Evolutionary conservation across 306 rosid species (phyloP).

Genomic region (Fragaria ananassa): DNA sequence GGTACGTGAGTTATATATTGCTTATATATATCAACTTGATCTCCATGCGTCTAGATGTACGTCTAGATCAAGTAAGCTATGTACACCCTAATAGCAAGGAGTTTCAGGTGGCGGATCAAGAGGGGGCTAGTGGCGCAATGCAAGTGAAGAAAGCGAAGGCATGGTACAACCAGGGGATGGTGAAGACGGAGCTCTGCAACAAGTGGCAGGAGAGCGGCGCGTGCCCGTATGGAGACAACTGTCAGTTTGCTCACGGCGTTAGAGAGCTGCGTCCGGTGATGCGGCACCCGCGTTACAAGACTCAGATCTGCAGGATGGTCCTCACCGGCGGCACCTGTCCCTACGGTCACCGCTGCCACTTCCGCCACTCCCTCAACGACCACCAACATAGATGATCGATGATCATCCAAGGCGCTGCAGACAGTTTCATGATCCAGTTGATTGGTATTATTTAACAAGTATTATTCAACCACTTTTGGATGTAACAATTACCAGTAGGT

Average conservation of each 20-base stretch:
- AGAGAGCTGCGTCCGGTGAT: slow-evolving; percentile 86
- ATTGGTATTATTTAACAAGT: neutral
- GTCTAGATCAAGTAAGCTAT: neutral
- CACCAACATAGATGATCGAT: slow-evolving; percentile 28
- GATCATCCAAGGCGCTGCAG: neutral
- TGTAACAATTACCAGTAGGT: neutral
- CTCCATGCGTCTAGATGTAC: neutral
- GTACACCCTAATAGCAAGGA: neutral
- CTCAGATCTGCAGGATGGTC: slow-evolving; percentile 89
- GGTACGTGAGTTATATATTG: neutral
- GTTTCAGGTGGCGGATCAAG: neutral
- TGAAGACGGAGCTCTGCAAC: slow-evolving; percentile 92
- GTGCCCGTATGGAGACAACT: slow-evolving; percentile 75
- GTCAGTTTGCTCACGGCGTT: slow-evolving; percentile 89
- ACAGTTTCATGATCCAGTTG: neutral
- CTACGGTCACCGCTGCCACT: slow-evolving; percentile 92
- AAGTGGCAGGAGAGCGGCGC: slow-evolving; percentile 87
- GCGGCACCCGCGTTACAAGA: slow-evolving; percentile 96
- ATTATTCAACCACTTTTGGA: neutral
- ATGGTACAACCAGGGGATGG: slow-evolving; percentile 78
- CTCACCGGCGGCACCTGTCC: slow-evolving; percentile 69
- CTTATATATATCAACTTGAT: neutral
- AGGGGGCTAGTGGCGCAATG: neutral
- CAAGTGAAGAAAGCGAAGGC: slow-evolving; percentile 56
- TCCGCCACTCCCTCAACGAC: slow-evolving; percentile 82